These are phyloP conservation scores for Colletotrichum sp. DNA, from an alignment of 2,329 filamentous ascomycete species.

Conservation along the genomic window DNA sequence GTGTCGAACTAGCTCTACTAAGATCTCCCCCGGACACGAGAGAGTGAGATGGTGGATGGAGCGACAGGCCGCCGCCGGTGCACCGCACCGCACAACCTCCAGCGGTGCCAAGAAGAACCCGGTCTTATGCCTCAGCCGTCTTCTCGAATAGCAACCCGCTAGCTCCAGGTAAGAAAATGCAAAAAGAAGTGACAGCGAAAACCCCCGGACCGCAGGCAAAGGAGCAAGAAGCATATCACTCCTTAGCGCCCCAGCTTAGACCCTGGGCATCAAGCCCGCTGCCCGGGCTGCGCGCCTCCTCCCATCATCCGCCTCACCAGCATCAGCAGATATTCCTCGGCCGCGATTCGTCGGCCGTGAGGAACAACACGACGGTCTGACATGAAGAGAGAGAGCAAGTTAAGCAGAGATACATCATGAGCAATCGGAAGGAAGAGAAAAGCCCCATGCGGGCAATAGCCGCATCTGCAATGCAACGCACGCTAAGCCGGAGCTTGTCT, in stretches of 20 bases:
- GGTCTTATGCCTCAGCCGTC: neutral
- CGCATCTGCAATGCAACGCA: neutral
- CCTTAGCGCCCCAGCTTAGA: neutral
- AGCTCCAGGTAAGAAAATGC: neutral
- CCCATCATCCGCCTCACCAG: neutral
- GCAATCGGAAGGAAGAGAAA: neutral
- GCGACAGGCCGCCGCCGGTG: neutral
- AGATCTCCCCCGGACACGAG: neutral
- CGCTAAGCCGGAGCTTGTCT: neutral
- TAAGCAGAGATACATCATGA: neutral
- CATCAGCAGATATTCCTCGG: neutral
- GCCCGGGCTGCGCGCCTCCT: neutral
- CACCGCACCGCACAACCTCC: neutral
- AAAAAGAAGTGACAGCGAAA: neutral
- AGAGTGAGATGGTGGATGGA: neutral
- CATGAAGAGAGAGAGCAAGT: neutral
- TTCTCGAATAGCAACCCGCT: neutral
- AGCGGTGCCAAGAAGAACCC: neutral
- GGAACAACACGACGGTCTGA: rapidly evolving
- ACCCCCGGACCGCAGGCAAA: neutral
- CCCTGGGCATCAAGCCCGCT: neutral
- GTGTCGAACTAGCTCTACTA: neutral
- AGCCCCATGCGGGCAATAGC: neutral
- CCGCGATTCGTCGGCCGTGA: neutral
- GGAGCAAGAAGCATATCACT: neutral